These are phyloP conservation scores for Citeromyces hawaiiensis DNA, from an alignment of 1,139 yeast species.

Conservation along the genomic window DNA sequence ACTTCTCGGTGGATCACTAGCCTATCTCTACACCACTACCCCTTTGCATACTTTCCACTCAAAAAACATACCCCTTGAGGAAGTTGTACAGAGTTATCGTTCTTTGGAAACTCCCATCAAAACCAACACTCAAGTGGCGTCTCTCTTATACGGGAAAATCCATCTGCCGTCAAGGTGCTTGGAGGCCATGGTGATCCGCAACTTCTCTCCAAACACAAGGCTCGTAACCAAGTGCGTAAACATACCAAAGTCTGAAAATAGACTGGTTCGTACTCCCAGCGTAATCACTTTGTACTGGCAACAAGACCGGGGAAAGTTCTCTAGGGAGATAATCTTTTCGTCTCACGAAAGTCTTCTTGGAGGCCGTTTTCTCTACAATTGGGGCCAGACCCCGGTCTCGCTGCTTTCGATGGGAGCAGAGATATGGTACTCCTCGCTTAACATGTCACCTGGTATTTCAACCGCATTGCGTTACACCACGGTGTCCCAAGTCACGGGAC, in stretches of 20 bases:
- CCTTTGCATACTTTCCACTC: conserved; percentile 37
- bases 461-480: conserved; percentile 80
- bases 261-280: conserved; percentile 16
- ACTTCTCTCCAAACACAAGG: conserved; percentile 49
- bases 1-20: conserved; percentile 66
- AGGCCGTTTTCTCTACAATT: conserved; percentile 62
- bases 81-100: conserved; percentile 69
- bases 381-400: conserved; percentile 29
- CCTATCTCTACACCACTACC: conserved; percentile 64
- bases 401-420: conserved; percentile 73
- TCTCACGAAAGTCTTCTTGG: conserved; percentile 86
- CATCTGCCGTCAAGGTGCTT: conserved; percentile 79
- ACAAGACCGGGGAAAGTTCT: conserved; percentile 46
- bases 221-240: conserved; percentile 63
- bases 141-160: conserved; percentile 65
- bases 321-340: conserved; percentile 74
- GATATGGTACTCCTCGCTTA: conserved; percentile 75
- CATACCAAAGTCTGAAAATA: conserved; percentile 26
- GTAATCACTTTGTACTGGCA: conserved; percentile 65
- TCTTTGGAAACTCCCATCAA: conserved; percentile 18
- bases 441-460: conserved; percentile 78
- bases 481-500: conserved; percentile 74
- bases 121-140: conserved; percentile 5
- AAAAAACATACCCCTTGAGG: conserved; percentile 49
- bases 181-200: conserved; percentile 77